phyloP scores from a whole-genome alignment of 306 rosid species.

The Cucumis melo region DNA sequence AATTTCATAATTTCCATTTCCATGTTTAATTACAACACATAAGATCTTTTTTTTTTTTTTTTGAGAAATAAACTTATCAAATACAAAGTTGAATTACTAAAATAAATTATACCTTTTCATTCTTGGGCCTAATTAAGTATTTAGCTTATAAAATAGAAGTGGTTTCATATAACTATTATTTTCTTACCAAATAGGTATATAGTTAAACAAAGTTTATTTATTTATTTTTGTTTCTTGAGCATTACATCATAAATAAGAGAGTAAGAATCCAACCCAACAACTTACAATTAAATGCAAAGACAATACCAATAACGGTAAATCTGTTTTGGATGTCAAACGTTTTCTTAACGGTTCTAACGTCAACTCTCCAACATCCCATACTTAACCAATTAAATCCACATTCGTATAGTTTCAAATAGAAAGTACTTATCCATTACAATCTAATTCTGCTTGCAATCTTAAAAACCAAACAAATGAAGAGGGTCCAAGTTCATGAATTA shows the following conservation, averaged over 20 bases:
- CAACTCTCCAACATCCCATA: background rate
- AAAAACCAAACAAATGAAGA: constrained; percentile 21
- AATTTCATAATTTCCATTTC: too few species aligned
- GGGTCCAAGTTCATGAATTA: constrained; percentile 5
- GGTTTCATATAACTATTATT: too few species aligned
- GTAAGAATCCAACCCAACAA: background rate
- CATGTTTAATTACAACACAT: too few species aligned
- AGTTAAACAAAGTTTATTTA: too few species aligned
- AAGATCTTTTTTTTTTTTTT: too few species aligned
- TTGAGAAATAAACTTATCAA: too few species aligned
- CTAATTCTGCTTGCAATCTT: constrained; percentile 11
- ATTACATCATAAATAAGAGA: background rate
- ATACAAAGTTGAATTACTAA: too few species aligned
- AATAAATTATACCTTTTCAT: too few species aligned
- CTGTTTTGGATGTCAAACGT: background rate
- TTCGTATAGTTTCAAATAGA: background rate
- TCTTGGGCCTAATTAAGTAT: too few species aligned
- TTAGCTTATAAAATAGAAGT: too few species aligned
- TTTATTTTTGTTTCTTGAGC: background rate
- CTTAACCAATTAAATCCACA: background rate
- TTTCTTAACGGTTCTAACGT: background rate
- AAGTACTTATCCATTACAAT: background rate
- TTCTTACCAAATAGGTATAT: too few species aligned
- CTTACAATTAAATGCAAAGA: background rate
- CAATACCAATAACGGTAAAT: background rate